Base-by-base conservation (phyloP, 1,284 basidiomycete genomes). In the Rhodotorula sp. region DNA sequence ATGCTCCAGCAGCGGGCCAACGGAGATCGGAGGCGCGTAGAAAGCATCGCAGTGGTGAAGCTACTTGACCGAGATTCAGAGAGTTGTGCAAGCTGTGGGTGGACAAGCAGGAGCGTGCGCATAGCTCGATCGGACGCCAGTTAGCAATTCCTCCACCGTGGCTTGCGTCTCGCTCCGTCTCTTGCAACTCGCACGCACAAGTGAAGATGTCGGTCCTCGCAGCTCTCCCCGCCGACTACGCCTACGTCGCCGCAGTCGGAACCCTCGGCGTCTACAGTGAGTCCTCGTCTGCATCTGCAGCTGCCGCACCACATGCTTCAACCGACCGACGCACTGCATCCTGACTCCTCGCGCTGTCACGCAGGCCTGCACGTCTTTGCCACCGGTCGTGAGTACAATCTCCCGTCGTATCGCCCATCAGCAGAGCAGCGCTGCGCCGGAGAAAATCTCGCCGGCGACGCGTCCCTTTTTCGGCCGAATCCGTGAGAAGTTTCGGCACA, bases 231-330 rank as follows among this genome's bases (percentile, higher is more conserved):
- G 48, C 61, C 63, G 72, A 73, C 62, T 67, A 64, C 69, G 31
- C 62, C 26, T 65, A 65, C 69, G 64, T 66, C 38, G 47, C 67
- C 31, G 64, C 67, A 6, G 64, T 68, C 58, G 69, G 57, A 10
- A 67, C 72, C 10, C 38, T 66, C 52, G 66, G 66, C 21, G 58
- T 62, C 48, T 68, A 66, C 52, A 26, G 54, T 55, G 14, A n/a
- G 54, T 28, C 26, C 18, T 16, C 15, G 5, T 34, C 5, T 34
- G n/a, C n/a, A n/a, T n/a, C n/a, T n/a, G n/a, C 52, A 8, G 15
- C 21, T 16, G 26, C 54, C 15, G 16, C n/a, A n/a, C 54, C 54
- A n/a, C 52, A 15, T 54, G 52, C 23, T 21, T 15, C 14, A 15
- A n/a, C n/a, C 23, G n/a, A n/a, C 38, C 38, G 38, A 43, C 38